Evolutionary conservation across 1,284 basidiomycete genomes (phyloP), one percentile per base, ranked within the genome.

Genomic region (Schizophyllum commune): DNA sequence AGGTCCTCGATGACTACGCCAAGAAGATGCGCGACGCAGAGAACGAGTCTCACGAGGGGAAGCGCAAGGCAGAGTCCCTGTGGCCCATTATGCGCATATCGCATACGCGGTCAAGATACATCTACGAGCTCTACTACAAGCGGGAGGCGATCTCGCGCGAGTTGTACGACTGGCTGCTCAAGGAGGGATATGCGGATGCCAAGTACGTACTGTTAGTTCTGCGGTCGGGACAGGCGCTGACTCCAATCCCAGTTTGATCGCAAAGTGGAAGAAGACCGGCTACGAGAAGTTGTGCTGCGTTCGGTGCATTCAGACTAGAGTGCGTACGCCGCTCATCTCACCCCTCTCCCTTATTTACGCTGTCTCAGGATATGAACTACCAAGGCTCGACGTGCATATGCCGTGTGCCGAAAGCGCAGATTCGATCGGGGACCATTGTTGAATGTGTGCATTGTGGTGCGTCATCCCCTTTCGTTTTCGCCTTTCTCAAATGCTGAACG

Each of bases 1-100:
- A 95, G 88, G 87, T 96, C 65, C 85, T 96, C 66, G 93, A 96
- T 69, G 94, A 96, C 75, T 96, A 96, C 72, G 91, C 92, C 56
- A 93, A 93, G 81, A 96, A 95, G 80, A 96, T 96, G 94, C 82
- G 94, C 65, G 94, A 96, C 73, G 96, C 94, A 9, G 97, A 99
- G 82, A 97, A 94, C 70, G 96, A 98, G 76, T 88, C 89, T 7
- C 94, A 98, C 70, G 97, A 99, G 73, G 96, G 96, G 64, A 99
- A 99, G 76, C 90, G 97, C 71, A 97, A 95, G 77, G 87, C 91
- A 32, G 97, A 99, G 77, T 91, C 91, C 1, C 78, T 98, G n/a
- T 99, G 97, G 97, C 95, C 96, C 55, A 98, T 99, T 67, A 98
- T 99, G 93, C 88, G 94, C 55, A 94, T 99, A 73, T 91, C 92